A percentile compares a stretch with the other conserved stretches of the same genome.
phyloP scores from a whole-genome alignment of 2,329 filamentous ascomycete species.

The Neofusicoccum ribis region DNA sequence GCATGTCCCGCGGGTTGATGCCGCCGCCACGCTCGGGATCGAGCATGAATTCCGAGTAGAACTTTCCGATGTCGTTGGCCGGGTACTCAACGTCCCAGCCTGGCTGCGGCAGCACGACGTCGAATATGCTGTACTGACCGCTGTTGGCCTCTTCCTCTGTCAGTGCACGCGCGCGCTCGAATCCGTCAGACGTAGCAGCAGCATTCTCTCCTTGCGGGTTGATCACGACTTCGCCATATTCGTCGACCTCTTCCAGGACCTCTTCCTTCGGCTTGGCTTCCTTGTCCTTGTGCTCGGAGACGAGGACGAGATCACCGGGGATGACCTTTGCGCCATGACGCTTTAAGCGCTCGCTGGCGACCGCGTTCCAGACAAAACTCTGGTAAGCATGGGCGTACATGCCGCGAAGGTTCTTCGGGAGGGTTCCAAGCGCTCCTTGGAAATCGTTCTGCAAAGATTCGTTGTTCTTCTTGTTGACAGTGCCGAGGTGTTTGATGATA shows the following conservation, averaged over 20 bases:
- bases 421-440: constrained; percentile 75
- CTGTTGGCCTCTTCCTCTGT: constrained; percentile 75
- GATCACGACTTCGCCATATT: constrained; percentile 67
- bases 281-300: constrained; percentile 58
- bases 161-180: constrained; percentile 70
- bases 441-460: constrained; percentile 59
- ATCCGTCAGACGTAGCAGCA: constrained; percentile 57
- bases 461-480: constrained; percentile 49
- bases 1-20: constrained; percentile 84
- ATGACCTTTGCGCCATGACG: constrained; percentile 72
- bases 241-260: constrained; percentile 47
- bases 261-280: constrained; percentile 28
- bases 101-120: constrained; percentile 88
- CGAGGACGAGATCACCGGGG: constrained; percentile 79
- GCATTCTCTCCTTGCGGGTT: constrained; percentile 60
- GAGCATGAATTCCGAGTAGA: constrained; percentile 82
- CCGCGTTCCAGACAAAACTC: constrained; percentile 89
- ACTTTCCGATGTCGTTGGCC: constrained; percentile 75
- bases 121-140: constrained; percentile 77
- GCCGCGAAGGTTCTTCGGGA: constrained; percentile 77
- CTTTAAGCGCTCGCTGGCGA: constrained; percentile 77
- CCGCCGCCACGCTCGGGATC: constrained; percentile 70
- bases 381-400: constrained; percentile 99
- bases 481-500: constrained; percentile 73
- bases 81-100: constrained; percentile 91